These are phyloP conservation scores for Pulicaria dysenterica DNA, from an alignment of 129 eudicot genomes.

Conservation along the genomic window DNA sequence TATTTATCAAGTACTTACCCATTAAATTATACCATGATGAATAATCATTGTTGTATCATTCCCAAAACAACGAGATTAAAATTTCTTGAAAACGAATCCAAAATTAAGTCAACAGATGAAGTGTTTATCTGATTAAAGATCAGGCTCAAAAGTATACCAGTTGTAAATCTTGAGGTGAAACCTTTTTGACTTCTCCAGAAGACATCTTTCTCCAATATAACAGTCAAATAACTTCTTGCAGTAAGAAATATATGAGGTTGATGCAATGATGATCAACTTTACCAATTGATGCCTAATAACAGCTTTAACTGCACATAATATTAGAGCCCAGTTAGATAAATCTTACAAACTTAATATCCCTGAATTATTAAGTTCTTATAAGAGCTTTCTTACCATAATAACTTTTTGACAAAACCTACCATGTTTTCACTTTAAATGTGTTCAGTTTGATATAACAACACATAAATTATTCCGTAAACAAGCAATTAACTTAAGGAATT, in stretches of 20 bases:
- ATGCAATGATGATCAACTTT: background rate
- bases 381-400: background rate
- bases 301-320: constrained; percentile 24
- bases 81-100: background rate
- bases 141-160: constrained; percentile 54
- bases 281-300: constrained; percentile 9
- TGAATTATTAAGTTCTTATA: background rate
- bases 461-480: background rate
- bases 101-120: background rate
- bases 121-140: constrained; percentile 1
- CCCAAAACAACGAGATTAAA: background rate
- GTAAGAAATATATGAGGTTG: background rate
- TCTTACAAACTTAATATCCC: background rate
- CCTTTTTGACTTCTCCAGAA: constrained; percentile 65
- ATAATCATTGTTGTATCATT: no score
- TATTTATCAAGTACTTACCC: no score
- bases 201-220: constrained; percentile 50
- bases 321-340: background rate
- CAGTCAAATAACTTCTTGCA: constrained; percentile 11
- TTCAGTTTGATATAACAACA: background rate
- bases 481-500: constrained; percentile 10
- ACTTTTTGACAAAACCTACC: background rate
- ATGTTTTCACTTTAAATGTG: background rate
- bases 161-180: constrained; percentile 79
- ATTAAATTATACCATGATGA: background rate